phyloP scores from a whole-genome alignment of 2,329 filamentous ascomycete genomes.

The Elsinoe batatas region DNA sequence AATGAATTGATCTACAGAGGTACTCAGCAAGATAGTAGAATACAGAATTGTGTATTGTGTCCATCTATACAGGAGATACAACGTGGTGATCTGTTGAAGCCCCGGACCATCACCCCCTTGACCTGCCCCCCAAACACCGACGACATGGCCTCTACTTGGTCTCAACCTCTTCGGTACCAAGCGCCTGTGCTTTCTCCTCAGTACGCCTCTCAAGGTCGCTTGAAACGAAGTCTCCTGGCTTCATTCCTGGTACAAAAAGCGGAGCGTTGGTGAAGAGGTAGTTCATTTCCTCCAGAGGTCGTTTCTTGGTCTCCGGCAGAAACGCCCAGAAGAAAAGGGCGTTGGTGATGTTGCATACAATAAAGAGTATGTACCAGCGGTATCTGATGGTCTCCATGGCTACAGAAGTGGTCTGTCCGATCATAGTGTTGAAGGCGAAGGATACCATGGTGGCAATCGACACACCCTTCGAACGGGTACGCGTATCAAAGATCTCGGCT shows the following conservation, averaged over 20 bases:
- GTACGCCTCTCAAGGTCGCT: conserved; percentile 52
- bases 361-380: conserved; percentile 52
- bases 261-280: conserved; percentile 53
- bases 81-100: no score
- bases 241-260: conserved; percentile 50
- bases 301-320: conserved; percentile 55
- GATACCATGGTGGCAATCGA: conserved; percentile 60
- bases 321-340: conserved; percentile 58
- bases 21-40: no score
- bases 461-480: conserved; percentile 64
- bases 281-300: conserved; percentile 51
- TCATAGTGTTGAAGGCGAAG: conserved; percentile 70
- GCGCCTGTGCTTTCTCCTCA: conserved; percentile 39
- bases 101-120: no score
- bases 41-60: no score
- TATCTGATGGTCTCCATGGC: conserved; percentile 48
- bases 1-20: no score
- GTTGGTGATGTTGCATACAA: conserved; percentile 61
- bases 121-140: no score
- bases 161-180: not conserved
- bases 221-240: conserved; percentile 42
- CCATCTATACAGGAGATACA: no score
- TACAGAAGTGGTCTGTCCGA: conserved; percentile 57
- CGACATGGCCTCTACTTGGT: no score
- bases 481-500: conserved; percentile 71